phyloP scores from a whole-genome alignment of 371 early-diverging fungal species.

The Catenaria anguillulae region DNA sequence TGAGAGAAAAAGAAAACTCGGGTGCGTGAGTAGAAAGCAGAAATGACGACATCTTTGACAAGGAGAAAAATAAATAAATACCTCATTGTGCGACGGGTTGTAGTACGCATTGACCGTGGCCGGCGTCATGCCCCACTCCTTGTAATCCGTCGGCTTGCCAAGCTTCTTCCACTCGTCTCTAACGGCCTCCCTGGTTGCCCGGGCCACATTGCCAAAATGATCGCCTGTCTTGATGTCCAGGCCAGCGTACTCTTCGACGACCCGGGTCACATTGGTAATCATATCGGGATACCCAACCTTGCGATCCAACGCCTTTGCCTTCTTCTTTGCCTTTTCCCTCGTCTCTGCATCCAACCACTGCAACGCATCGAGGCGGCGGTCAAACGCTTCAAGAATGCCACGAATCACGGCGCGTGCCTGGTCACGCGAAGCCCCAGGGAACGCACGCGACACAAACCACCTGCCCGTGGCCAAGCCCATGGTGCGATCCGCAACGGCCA shows the following conservation, averaged over 20 bases:
- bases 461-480: slow-evolving; percentile 38
- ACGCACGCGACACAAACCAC: slow-evolving; percentile 8
- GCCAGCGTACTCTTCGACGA: slow-evolving; percentile 27
- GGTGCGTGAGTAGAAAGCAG: background rate
- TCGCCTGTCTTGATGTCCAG: slow-evolving; percentile 15
- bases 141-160: slow-evolving; percentile 23
- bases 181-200: slow-evolving; percentile 16
- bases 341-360: slow-evolving; percentile 40
- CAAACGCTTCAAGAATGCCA: slow-evolving; percentile 23
- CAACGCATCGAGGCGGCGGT: slow-evolving; percentile 22
- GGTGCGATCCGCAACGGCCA: slow-evolving; percentile 18
- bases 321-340: slow-evolving; percentile 25
- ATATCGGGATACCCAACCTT: slow-evolving; percentile 34
- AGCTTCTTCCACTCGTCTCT: slow-evolving; percentile 16
- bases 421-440: background rate
- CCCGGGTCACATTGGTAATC: slow-evolving; percentile 23
- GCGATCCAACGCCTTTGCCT: slow-evolving; percentile 27
- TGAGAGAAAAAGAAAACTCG: too few species aligned
- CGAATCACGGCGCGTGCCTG: slow-evolving; percentile 16
- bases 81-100: slow-evolving; percentile 7
- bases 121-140: slow-evolving; percentile 37
- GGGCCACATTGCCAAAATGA: slow-evolving; percentile 31
- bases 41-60: background rate
- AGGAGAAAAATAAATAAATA: background rate
- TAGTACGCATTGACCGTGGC: slow-evolving; percentile 48